Conservation (phyloP, 768 basidiomycete genomes). For the Asterophora lycoperdoides region DNA sequence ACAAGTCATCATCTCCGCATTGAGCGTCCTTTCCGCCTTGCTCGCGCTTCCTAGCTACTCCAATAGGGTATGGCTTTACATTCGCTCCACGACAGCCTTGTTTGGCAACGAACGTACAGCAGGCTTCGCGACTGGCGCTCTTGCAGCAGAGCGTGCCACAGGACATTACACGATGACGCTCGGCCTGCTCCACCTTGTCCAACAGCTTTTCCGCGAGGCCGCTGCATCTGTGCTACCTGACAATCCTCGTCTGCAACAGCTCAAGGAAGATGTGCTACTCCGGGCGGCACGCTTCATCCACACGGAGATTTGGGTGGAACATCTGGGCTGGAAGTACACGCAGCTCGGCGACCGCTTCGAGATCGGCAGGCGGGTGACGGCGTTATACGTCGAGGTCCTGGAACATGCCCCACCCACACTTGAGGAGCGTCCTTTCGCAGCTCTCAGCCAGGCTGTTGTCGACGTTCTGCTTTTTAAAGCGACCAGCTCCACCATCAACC, state of each 20-base stretch:
- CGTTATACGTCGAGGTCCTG: slow-evolving; percentile 65
- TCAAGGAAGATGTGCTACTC: slow-evolving; percentile 82
- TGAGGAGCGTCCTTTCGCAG: slow-evolving; percentile 53
- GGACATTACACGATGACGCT: slow-evolving; percentile 83
- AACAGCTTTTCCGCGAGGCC: slow-evolving; percentile 71
- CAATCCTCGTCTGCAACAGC: slow-evolving; percentile 56
- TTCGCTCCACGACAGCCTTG: slow-evolving; percentile 72
- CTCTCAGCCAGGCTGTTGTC: slow-evolving; percentile 57
- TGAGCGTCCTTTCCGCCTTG: slow-evolving; percentile 77
- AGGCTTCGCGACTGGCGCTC: slow-evolving; percentile 59
- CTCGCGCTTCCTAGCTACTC: slow-evolving; percentile 71
- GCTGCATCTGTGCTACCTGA: slow-evolving; percentile 53
- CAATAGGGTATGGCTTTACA: slow-evolving; percentile 84
- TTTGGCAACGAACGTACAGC: slow-evolving; percentile 60
- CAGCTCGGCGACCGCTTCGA: slow-evolving; percentile 82
- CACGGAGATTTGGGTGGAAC: slow-evolving; percentile 84
- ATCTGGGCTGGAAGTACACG: slow-evolving; percentile 80
- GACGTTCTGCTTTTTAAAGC: slow-evolving; percentile 73
- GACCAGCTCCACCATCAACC: slow-evolving; percentile 75
- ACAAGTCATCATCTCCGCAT: slow-evolving; percentile 70
- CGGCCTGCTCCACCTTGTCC: slow-evolving; percentile 71
- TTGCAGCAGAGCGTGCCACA: slow-evolving; percentile 65
- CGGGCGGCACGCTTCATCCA: slow-evolving; percentile 78
- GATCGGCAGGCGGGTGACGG: slow-evolving; percentile 64
- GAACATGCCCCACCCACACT: slow-evolving; percentile 53